A percentile compares a stretch with the other conserved stretches of the same genome.
phyloP scores from a whole-genome alignment of 495 filamentous ascomycete species.

The Penicillium herquei region DNA sequence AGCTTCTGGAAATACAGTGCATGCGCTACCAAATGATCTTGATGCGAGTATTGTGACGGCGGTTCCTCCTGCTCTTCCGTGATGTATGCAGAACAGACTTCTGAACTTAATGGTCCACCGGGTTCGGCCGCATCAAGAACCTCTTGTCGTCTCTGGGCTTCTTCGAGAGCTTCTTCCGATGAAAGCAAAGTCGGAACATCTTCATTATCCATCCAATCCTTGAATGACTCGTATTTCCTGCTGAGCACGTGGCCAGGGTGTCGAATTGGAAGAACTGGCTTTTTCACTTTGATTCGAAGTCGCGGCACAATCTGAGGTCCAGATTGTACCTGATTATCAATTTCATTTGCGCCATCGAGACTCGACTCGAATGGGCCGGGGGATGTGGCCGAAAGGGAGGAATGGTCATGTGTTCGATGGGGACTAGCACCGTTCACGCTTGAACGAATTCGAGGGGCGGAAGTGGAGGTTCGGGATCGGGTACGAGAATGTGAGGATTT shows the following conservation, averaged over 20 bases:
- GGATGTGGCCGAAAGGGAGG: constrained; percentile 25
- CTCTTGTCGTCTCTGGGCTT: constrained; percentile 51
- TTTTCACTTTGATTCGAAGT: constrained; percentile 53
- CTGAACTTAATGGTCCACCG: constrained; percentile 70
- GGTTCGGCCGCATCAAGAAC: constrained; percentile 69
- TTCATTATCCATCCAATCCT: constrained; percentile 56
- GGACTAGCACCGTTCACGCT: constrained; percentile 24
- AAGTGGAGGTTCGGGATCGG: constrained; percentile 34
- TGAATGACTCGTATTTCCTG: constrained; percentile 50
- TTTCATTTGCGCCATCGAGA: constrained; percentile 8
- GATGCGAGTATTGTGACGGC: constrained; percentile 74
- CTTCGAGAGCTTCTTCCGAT: constrained; percentile 55
- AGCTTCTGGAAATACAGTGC: constrained; percentile 76
- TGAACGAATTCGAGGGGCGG: constrained; percentile 16
- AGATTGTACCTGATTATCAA: constrained; percentile 21
- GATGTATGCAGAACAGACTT: constrained; percentile 70
- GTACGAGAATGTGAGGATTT: constrained; percentile 29
- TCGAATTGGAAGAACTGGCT: constrained; percentile 49
- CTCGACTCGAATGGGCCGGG: constrained; percentile 5
- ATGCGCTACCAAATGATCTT: constrained; percentile 80
- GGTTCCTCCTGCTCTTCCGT: constrained; percentile 73
- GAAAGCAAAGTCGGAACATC: constrained; percentile 38
- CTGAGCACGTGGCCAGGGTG: constrained; percentile 51
- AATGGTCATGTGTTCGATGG: constrained; percentile 25
- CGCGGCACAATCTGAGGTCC: constrained; percentile 35